Conservation (phyloP, 129 eudicot genomes). For the Saposhnikovia divaricata region DNA sequence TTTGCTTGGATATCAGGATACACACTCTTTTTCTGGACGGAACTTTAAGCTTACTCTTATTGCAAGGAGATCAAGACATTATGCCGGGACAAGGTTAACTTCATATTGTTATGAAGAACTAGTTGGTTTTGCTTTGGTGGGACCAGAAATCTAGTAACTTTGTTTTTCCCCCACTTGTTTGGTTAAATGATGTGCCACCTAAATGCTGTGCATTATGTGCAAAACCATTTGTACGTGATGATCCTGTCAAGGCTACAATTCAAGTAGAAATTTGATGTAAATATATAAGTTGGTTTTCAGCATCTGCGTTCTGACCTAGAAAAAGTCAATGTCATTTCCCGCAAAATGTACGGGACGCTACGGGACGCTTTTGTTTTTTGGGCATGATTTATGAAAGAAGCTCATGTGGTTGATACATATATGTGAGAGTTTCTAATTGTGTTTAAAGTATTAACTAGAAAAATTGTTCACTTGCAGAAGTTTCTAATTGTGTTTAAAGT, state of each 20-base stretch:
- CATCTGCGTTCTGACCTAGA: not conserved
- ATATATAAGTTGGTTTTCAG: not conserved
- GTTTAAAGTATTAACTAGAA: not conserved
- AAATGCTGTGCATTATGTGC: not conserved
- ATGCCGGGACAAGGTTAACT: constrained; percentile 75
- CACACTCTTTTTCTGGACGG: constrained; percentile 47
- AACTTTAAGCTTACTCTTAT: constrained; percentile 53
- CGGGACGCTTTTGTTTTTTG: not conserved
- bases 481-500: not conserved
- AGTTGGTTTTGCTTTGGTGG: not conserved
- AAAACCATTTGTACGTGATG: not conserved
- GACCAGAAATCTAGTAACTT: not conserved
- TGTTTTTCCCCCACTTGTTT: not conserved
- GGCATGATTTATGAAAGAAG: not conserved
- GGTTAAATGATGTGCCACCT: not conserved
- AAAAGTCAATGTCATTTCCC: not conserved
- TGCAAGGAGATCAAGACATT: constrained; percentile 81
- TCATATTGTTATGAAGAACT: not conserved
- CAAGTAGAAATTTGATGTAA: not conserved
- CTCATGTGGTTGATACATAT: not conserved
- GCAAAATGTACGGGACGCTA: too few species aligned
- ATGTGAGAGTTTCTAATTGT: not conserved
- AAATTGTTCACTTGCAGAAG: not conserved
- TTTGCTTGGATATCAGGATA: constrained; percentile 37
- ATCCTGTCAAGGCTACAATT: not conserved